Conservation (phyloP, 202 grass and related monocot species). For the Dendrocalamus latiflorus region DNA sequence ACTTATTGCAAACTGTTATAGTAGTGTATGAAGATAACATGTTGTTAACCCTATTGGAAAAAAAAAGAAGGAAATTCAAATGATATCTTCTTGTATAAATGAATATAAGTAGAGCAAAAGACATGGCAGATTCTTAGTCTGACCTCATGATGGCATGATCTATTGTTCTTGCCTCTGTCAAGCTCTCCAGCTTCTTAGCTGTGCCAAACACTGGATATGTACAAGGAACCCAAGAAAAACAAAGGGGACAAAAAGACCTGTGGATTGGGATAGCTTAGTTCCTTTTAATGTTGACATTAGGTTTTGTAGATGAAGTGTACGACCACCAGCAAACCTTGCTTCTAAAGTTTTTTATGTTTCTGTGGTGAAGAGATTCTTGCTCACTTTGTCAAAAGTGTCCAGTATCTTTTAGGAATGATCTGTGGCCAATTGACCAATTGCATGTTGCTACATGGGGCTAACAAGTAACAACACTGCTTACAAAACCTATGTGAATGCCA, state of each 20-base stretch:
- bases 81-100: conserved; percentile 7
- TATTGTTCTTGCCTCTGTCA: background rate
- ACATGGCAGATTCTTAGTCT: background rate
- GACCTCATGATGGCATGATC: no score
- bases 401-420: background rate
- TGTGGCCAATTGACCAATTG: background rate
- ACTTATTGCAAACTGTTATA: no score
- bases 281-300: background rate
- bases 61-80: no score
- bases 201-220: background rate
- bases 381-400: background rate
- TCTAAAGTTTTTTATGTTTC: background rate
- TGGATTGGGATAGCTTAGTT: background rate
- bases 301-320: background rate
- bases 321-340: background rate
- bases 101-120: background rate
- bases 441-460: no score
- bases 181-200: background rate
- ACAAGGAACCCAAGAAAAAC: background rate
- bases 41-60: no score
- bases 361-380: background rate
- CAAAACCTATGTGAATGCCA: no score
- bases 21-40: no score
- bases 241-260: background rate
- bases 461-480: no score